phyloP scores from a whole-genome alignment of 164 flowering plant species.

The Magnolia kwangsiensis region DNA sequence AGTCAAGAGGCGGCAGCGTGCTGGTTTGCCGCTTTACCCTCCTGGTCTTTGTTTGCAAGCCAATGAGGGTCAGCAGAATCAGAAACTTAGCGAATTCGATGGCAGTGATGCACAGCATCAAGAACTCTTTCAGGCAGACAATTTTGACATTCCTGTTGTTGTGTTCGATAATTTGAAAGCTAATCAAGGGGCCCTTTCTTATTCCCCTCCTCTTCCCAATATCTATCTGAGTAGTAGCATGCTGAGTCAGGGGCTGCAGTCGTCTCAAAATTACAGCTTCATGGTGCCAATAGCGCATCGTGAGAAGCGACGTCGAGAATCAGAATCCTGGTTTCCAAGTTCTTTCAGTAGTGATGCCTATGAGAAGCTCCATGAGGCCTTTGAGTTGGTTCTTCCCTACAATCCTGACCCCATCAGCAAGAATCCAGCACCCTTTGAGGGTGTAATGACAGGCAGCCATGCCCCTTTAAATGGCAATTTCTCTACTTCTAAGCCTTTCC shows the following conservation, averaged over 20 bases:
- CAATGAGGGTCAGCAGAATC: slow-evolving; percentile 42
- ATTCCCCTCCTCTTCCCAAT: slow-evolving; percentile 41
- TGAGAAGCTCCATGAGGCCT: slow-evolving; percentile 33
- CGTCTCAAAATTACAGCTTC: slow-evolving; percentile 40
- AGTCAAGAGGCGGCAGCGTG: slow-evolving; percentile 81
- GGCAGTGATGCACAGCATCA: slow-evolving; percentile 31
- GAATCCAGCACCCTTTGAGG: slow-evolving; percentile 18
- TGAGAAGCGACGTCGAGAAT: slow-evolving; percentile 53
- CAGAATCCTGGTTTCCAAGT: slow-evolving; percentile 32
- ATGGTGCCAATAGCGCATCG: slow-evolving; percentile 32
- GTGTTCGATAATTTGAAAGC: slow-evolving; percentile 46
- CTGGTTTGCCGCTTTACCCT: slow-evolving; percentile 92
- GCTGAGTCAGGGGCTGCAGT: slow-evolving; percentile 37
- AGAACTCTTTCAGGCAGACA: slow-evolving; percentile 36
- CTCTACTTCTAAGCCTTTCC: slow-evolving; percentile 75
- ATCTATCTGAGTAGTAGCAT: slow-evolving; percentile 38
- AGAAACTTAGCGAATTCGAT: slow-evolving; percentile 24
- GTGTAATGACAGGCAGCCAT: slow-evolving; percentile 55
- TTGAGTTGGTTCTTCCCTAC: slow-evolving; percentile 37
- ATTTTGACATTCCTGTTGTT: slow-evolving; percentile 53
- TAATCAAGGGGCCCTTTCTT: slow-evolving; percentile 36
- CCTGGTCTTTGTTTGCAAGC: slow-evolving; percentile 55
- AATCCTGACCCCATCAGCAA: slow-evolving; percentile 25
- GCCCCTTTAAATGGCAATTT: slow-evolving; percentile 73
- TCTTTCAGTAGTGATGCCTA: slow-evolving; percentile 29